Base-by-base conservation (phyloP, 2,329 filamentous ascomycete species). In the Fusarium tjaetaba region DNA sequence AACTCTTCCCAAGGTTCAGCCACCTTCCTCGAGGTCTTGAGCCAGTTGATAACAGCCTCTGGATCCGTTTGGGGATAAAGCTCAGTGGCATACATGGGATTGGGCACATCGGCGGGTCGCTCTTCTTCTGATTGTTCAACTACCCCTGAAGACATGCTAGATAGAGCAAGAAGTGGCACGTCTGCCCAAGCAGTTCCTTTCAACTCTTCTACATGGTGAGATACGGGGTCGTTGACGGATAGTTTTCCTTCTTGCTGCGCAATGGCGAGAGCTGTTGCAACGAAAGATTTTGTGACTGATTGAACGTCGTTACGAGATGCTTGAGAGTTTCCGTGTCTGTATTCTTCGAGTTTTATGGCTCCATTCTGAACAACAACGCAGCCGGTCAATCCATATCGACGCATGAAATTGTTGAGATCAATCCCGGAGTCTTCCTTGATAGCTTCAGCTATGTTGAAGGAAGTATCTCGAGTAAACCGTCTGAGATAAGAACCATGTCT, bases 1-100 rank as follows among this genome's bases (percentile, higher is more conserved):
- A 74, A 74, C 58, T 75, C 72, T 10, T 74, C 45, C 72, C 68
- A 74, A 4, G 72, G 72, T 20, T 74, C 58, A 18, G 69, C 68
- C 15, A 75, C 68, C 4, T 74, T 74, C 15, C 43, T 63, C 10
- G 73, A 59, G 0, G 69, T 75, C 48, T 58, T 65, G 7, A 74
- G 55, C 72, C 72, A 74, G 8, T 70, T 49, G 5, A 73, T 36
- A 4, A 74, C 72, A 4, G 49, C 65, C 3, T 73, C 30, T 8
- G 68, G 61, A 7, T 74, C 65, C 1, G 28, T 41, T 15, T 60
- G 68, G 1, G 72, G 72, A 20, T 74, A 74, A 9, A 74, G 69
- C 14, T 74, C 63, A 8, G 71, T 73, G 6, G 71, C 71, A 28
- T 72, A 73, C 71, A 72, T 74, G 5, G 71, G 71, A 4, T 74